Conservation (phyloP, 2,329 filamentous ascomycete species). For the Colletotrichum endophyticum region DNA sequence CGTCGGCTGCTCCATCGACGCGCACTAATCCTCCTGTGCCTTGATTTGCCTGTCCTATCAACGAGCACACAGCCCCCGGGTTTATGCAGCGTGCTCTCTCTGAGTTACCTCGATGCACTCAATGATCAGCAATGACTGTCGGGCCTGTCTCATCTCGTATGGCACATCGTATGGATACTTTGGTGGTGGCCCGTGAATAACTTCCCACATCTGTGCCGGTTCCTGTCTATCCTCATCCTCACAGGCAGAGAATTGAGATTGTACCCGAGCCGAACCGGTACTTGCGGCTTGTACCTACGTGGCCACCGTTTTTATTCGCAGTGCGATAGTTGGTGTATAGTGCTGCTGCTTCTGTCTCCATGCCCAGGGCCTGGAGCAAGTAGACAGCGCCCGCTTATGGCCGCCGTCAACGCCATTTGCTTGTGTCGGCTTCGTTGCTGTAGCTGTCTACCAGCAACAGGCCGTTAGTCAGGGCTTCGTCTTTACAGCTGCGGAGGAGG, state of each 20-base stretch:
- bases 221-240: not conserved
- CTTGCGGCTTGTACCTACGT: slow-evolving; percentile 27
- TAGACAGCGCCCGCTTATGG: slow-evolving; percentile 1
- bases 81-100: slow-evolving; percentile 14
- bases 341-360: not conserved
- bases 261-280: slow-evolving; percentile 34
- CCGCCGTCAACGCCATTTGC: slow-evolving; percentile 16
- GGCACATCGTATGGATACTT: slow-evolving; percentile 2
- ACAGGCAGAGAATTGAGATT: not conserved
- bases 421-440: slow-evolving; percentile 1
- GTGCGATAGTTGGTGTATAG: slow-evolving; percentile 15
- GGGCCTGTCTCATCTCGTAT: slow-evolving; percentile 11
- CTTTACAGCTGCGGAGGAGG: not conserved
- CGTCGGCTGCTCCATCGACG: slow-evolving; percentile 6
- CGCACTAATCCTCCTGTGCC: slow-evolving; percentile 7
- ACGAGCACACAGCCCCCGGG: slow-evolving; percentile 11
- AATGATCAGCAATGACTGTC: not conserved
- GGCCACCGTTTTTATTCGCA: not conserved
- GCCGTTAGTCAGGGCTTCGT: not conserved
- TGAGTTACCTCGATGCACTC: slow-evolving; percentile 14
- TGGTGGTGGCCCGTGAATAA: slow-evolving; percentile 6
- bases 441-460: not conserved
- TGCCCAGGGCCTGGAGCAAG: not conserved
- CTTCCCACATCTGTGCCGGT: not conserved
- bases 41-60: slow-evolving; percentile 14